phyloP scores from a whole-genome alignment of 495 filamentous ascomycete species.

The Platismatia glauca region DNA sequence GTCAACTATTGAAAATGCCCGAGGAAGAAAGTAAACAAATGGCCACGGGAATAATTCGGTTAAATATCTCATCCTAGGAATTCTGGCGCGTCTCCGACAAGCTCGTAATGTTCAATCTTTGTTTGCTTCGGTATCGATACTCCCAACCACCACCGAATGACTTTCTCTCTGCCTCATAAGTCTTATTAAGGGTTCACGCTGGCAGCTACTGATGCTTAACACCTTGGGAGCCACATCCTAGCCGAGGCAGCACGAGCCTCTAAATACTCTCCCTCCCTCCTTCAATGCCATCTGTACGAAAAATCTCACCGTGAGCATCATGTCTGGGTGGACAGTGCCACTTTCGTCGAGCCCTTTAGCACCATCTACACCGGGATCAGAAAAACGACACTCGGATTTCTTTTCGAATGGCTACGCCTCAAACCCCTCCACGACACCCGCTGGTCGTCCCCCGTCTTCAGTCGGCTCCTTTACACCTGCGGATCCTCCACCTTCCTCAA shows the following conservation, averaged over 20 bases:
- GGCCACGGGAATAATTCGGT: background rate
- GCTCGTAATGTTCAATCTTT: too few species aligned
- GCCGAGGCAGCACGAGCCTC: background rate
- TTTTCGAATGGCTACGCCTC: conserved; percentile 24
- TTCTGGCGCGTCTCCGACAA: conserved; percentile 6
- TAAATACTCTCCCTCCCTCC: background rate
- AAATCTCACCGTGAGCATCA: too few species aligned
- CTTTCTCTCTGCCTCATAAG: background rate
- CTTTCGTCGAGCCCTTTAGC: conserved; percentile 21
- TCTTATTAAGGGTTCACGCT: background rate
- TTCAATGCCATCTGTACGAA: too few species aligned
- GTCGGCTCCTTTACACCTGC: conserved; percentile 64
- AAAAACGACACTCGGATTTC: conserved; percentile 3
- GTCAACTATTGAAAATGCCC: background rate
- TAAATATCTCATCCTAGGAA: background rate
- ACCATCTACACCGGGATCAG: conserved; percentile 23
- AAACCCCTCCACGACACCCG: conserved; percentile 68
- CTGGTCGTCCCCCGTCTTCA: conserved; percentile 61
- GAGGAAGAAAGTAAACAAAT: conserved; percentile 11
- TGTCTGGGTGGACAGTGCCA: conserved; percentile 20
- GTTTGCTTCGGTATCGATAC: background rate
- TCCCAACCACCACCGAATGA: background rate
- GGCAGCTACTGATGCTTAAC: too few species aligned
- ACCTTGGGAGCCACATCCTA: background rate
- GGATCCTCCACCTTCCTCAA: conserved; percentile 54